Percentiles rank a stretch among this genome's conserved stretches.
phyloP scores from a whole-genome alignment of 257 asterid genomes.

The Ilex asprella region DNA sequence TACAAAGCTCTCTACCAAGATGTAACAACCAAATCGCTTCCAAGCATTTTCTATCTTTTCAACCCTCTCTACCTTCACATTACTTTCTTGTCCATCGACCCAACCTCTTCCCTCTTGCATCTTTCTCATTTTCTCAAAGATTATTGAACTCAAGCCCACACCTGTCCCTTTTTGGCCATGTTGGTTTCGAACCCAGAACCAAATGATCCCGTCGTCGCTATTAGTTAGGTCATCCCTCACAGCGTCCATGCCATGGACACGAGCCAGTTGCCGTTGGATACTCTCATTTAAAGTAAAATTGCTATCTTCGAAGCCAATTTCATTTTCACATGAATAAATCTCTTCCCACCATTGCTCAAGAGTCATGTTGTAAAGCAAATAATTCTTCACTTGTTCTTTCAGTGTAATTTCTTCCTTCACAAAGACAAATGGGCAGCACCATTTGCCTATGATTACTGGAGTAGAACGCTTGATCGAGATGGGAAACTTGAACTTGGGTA shows the following conservation, averaged over 20 bases:
- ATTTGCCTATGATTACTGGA: too few relatives aligned
- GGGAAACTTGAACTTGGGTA: too few relatives aligned
- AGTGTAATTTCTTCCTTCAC: too few relatives aligned
- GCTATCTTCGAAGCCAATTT: too few relatives aligned
- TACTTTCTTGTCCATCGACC: conserved; percentile 52
- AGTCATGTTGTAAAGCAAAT: too few relatives aligned
- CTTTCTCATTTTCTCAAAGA: conserved; percentile 57
- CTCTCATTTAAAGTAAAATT: too few relatives aligned
- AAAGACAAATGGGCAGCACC: too few relatives aligned
- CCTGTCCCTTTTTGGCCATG: conserved; percentile 21
- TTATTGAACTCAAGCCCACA: conserved; percentile 40
- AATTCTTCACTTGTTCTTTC: too few relatives aligned
- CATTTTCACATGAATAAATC: too few relatives aligned
- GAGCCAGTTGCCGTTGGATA: conserved; percentile 8
- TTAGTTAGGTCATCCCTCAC: conserved; percentile 29
- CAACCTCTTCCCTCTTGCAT: conserved; percentile 66
- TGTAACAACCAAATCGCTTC: conserved; percentile 65
- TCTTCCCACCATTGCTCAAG: too few relatives aligned
- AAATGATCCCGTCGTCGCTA: conserved; percentile 33
- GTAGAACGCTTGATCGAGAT: too few relatives aligned
- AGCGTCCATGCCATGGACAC: conserved; percentile 55
- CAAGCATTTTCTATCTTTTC: conserved; percentile 41
- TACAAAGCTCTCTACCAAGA: conserved; percentile 75
- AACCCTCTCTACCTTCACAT: conserved; percentile 47
- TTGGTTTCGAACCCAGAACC: conserved; percentile 43